A percentile compares a stretch with the other conserved stretches of the same genome.
Evolutionary conservation across 106 monocot genomes (phyloP).

Genomic region (Amphibolis antarctica): DNA sequence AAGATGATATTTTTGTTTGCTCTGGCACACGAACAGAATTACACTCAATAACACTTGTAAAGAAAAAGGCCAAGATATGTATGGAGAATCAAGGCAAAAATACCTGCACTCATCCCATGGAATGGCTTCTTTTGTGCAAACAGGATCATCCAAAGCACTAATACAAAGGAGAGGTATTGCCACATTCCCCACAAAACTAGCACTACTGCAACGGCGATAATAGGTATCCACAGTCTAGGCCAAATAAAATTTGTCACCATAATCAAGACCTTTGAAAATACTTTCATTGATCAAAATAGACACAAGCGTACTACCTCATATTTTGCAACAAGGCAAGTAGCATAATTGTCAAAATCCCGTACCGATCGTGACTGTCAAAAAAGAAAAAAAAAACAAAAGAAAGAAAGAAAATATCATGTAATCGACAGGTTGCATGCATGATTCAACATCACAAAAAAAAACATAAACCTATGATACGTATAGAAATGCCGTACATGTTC

Average conservation of each 20-base stretch:
- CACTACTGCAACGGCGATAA: conserved; percentile 75
- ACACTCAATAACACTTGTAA: neutral
- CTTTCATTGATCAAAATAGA: too few species aligned
- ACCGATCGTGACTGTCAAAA: conserved; percentile 52
- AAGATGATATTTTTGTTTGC: conserved; percentile 82
- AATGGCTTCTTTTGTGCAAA: conserved; percentile 94
- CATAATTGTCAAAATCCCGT: conserved; percentile 84
- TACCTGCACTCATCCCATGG: conserved; percentile 98
- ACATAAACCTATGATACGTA: neutral
- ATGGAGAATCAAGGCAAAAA: neutral
- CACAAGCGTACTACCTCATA: conserved; percentile 49
- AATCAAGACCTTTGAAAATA: neutral
- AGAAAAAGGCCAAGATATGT: neutral
- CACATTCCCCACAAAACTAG: conserved; percentile 51
- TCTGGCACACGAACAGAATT: conserved; percentile 19
- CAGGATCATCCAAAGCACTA: conserved; percentile 88
- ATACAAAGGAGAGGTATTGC: conserved; percentile 72
- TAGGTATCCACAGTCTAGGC: conserved; percentile 88
- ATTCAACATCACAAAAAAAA: neutral
- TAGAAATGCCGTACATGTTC: neutral
- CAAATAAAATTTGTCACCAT: neutral
- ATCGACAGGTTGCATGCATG: neutral
- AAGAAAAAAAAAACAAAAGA: neutral
- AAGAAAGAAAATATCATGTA: neutral
- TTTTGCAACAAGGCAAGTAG: conserved; percentile 66